These are phyloP conservation scores for Saccharomycopsis lassenensis DNA, from an alignment of 805 yeast species.

Conservation along the genomic window DNA sequence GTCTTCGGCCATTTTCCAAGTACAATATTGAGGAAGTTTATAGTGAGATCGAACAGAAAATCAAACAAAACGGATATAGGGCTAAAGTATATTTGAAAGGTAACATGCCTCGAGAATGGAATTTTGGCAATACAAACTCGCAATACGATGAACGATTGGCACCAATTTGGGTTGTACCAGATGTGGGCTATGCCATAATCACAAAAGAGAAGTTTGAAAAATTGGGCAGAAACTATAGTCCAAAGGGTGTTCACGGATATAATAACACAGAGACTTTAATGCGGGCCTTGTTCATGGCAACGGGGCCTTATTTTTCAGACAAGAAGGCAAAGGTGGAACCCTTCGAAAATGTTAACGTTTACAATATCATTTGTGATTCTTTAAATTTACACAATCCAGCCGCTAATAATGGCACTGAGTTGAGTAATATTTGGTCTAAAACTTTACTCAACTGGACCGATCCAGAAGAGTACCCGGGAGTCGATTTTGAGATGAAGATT, in stretches of 20 bases:
- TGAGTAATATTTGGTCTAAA: conserved; percentile 19
- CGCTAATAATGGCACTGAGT: conserved; percentile 45
- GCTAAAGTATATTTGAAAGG: conserved; percentile 39
- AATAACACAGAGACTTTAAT: conserved; percentile 65
- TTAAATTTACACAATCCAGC: conserved; percentile 40
- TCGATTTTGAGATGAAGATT: conserved; percentile 33
- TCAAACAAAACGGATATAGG: conserved; percentile 28
- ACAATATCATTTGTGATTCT: conserved; percentile 62
- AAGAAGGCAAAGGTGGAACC: conserved; percentile 36
- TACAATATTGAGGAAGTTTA: conserved; percentile 34
- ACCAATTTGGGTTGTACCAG: conserved; percentile 78
- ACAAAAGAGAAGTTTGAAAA: conserved; percentile 37
- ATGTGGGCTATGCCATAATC: conserved; percentile 67
- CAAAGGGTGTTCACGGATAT: conserved; percentile 80
- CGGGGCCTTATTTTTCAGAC: conserved; percentile 64
- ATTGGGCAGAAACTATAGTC: conserved; percentile 38
- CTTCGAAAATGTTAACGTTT: conserved; percentile 62
- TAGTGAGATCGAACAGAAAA: conserved; percentile 28
- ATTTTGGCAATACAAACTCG: conserved; percentile 22
- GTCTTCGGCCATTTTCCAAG: conserved; percentile 47
- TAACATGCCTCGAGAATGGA: conserved; percentile 34
- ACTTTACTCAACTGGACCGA: conserved; percentile 38
- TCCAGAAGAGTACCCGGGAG: conserved; percentile 35
- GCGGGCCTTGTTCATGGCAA: conserved; percentile 72
- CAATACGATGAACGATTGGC: conserved; percentile 55